Evolutionary conservation across 1,139 yeast genomes (phyloP).

Genomic region (Maudiozyma humilis): DNA sequence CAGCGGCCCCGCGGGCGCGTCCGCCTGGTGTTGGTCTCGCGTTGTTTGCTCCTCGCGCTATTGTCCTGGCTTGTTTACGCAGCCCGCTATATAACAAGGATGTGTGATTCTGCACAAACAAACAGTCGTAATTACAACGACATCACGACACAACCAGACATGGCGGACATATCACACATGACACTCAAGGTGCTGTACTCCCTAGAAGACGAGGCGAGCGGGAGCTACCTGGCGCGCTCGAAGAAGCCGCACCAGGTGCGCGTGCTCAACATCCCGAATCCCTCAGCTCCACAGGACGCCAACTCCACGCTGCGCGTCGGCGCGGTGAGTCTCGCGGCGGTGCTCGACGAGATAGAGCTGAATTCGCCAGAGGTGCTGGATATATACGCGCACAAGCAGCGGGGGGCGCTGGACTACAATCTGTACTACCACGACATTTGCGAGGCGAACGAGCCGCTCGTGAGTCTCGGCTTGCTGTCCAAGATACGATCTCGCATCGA

Average conservation of each 20-base stretch:
- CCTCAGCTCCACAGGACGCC: conserved; percentile 11
- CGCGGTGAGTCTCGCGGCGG: conserved; percentile 22
- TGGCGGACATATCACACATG: conserved; percentile 23
- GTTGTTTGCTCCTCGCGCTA: too few species aligned
- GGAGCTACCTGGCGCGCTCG: conserved; percentile 30
- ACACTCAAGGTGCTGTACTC: conserved; percentile 30
- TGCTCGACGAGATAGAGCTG: conserved; percentile 25
- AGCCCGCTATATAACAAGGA: not conserved
- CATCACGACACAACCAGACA: conserved; percentile 2
- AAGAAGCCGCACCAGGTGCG: conserved; percentile 23
- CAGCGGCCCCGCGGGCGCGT: too few species aligned
- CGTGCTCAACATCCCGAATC: conserved; percentile 23
- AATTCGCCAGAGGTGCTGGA: conserved; percentile 32
- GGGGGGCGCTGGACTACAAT: conserved; percentile 44
- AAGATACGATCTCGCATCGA: conserved; percentile 31
- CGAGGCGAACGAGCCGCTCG: conserved; percentile 72
- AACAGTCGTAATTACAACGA: too few species aligned
- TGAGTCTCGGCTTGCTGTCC: conserved; percentile 60
- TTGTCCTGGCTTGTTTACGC: too few species aligned
- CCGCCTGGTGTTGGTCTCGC: too few species aligned
- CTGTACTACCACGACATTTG: conserved; percentile 65
- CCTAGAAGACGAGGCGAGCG: conserved; percentile 25
- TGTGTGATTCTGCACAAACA: too few species aligned
- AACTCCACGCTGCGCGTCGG: conserved; percentile 21
- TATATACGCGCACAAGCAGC: conserved; percentile 12